Evolutionary conservation across 495 filamentous ascomycete species (phyloP), one percentile per base, ranked within the genome.

Genomic region (Hyaloscypha bicolor): DNA sequence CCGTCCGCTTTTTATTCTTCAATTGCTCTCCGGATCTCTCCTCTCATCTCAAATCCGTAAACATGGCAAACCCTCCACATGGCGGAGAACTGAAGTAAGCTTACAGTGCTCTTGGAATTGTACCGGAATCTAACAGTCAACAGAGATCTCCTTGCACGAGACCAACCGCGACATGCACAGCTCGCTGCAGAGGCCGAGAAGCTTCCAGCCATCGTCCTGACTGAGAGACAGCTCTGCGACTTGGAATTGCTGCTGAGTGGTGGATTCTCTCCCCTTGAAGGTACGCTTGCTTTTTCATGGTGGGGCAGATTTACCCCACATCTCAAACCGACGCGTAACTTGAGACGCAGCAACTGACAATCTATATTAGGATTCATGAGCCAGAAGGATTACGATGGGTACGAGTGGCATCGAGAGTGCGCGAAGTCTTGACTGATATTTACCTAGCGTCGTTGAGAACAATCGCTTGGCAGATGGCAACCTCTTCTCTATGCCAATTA

Each of bases 401-500:
- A 89, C 65, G 81, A 55, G 35, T 35, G 60, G 29, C 52, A 56
- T 37, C 53, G 4, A 21, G 51, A 33, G 60, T 51, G 19, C 32
- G 16, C 37, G 6, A 32, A 35, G 21, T 31, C 48, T 55, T 66
- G 66, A 51, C 53, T 67, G 29, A 69, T 37, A 67, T 45, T 58
- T 32, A 65, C 30, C 52, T 72, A 96, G 95, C 67, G 96, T 99
- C 71, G 93, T 97, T 69, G 88, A 88, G 75, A 86, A 95, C 58
- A 85, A 88, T 78, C 91, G 95, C 64, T 88, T 98, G 62, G 88
- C 89, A 63, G 88, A 93, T 80, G 96, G 96, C 75, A 90, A 89
- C 76, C 88, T 99, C 74, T 99, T 98, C 82, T 91, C 89, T 79
- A 99, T 99, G 80, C 95, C 95, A 65, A 98, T 99, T 74, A 95